phyloP scores from a whole-genome alignment of 441 rosid species.

The Jatropha multifida region DNA sequence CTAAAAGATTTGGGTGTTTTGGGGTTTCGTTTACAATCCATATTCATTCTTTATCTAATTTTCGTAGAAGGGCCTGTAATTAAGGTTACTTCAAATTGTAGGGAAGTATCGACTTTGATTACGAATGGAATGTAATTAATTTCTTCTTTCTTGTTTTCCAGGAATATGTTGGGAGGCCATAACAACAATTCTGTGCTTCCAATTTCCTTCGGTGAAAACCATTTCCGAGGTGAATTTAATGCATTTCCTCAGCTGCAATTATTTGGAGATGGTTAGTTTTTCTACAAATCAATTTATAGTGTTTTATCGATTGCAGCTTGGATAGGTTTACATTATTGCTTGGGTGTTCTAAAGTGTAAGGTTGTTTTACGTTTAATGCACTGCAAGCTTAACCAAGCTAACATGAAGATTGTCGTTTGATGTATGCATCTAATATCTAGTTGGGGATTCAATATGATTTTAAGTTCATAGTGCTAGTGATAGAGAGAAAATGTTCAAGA shows the following conservation, averaged over 20 bases:
- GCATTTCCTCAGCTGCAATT: slow-evolving; percentile 59
- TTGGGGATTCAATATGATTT: background rate
- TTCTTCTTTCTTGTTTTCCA: slow-evolving; percentile 7
- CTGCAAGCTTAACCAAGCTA: background rate
- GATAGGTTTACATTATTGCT: background rate
- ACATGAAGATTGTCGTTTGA: background rate
- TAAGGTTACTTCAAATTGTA: slow-evolving; percentile 4
- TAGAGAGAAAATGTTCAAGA: background rate
- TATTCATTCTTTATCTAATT: background rate
- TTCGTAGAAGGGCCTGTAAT: background rate
- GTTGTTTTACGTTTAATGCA: background rate
- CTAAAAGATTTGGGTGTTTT: background rate
- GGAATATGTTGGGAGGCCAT: slow-evolving; percentile 66
- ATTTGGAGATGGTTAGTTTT: slow-evolving; percentile 51
- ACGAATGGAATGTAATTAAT: background rate
- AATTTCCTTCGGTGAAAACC: slow-evolving; percentile 46
- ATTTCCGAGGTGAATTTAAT: slow-evolving; percentile 48
- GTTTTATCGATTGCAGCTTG: background rate
- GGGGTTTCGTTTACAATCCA: background rate
- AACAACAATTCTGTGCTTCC: slow-evolving; percentile 44
- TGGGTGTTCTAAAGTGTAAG: background rate
- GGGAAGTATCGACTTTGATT: background rate
- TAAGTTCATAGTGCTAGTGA: background rate
- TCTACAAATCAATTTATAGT: background rate
- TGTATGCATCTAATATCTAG: background rate